Conservation (phyloP, 2,329 filamentous ascomycete genomes). For the Sclerotinia borealis region DNA sequence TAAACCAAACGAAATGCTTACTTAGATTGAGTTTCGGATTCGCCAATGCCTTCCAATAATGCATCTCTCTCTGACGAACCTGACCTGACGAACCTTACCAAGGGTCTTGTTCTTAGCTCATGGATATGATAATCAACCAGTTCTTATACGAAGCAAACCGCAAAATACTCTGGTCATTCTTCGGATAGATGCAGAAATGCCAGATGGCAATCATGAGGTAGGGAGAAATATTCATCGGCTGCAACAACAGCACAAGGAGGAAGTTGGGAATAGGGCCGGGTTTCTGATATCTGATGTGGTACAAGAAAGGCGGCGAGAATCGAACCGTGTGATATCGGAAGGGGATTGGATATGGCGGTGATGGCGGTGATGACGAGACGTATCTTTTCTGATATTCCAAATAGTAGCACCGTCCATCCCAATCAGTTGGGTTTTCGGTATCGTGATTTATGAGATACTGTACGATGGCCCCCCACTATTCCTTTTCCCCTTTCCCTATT, state of each 20-base stretch:
- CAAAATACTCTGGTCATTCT: not conserved
- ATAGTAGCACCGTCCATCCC: not conserved
- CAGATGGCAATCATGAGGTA: conserved; percentile 11
- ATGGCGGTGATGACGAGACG: not conserved
- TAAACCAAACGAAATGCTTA: not conserved
- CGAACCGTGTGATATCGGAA: not conserved
- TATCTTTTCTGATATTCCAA: not conserved
- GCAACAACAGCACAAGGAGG: not conserved
- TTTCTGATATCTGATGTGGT: not conserved
- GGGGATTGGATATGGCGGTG: not conserved
- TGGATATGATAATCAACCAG: not conserved
- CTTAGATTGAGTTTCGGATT: not conserved
- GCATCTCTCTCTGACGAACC: no score
- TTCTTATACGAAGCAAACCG: not conserved
- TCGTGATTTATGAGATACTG: not conserved
- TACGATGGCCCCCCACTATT: not conserved
- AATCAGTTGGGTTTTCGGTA: not conserved
- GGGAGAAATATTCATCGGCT: not conserved
- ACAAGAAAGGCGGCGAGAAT: not conserved
- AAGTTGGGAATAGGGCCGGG: not conserved
- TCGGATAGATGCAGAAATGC: not conserved
- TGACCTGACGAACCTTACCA: no score
- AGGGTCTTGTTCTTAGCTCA: no score
- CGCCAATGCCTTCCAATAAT: not conserved
- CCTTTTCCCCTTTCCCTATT: no score